These are phyloP conservation scores for Solanum tacnaense DNA, from an alignment of 257 asterid species.

Conservation along the genomic window DNA sequence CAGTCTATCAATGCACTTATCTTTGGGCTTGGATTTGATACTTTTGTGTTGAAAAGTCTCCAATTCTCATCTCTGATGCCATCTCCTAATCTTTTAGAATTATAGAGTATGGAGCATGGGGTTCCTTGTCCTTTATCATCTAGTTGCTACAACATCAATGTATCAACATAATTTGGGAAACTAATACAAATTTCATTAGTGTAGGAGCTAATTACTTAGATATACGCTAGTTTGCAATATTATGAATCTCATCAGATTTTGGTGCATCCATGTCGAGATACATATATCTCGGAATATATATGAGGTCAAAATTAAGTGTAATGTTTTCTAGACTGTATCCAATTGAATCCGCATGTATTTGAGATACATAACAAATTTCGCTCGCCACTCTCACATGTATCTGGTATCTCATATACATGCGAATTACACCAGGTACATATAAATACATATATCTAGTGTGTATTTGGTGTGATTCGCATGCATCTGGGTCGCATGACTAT, in stretches of 20 bases:
- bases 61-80: background rate
- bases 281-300: background rate
- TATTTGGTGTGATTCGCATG: background rate
- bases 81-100: background rate
- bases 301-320: background rate
- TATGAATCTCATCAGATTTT: too few relatives aligned
- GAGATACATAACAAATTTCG: background rate
- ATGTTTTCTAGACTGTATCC: background rate
- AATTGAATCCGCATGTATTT: too few relatives aligned
- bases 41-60: background rate
- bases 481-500: too few relatives aligned
- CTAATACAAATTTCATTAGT: too few relatives aligned
- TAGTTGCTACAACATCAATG: background rate
- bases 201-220: background rate
- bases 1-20: background rate
- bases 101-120: background rate
- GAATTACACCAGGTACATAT: background rate
- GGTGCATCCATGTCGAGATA: background rate
- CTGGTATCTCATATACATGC: rapidly evolving
- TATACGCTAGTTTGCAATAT: too few relatives aligned
- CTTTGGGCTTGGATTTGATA: background rate
- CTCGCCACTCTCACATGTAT: background rate
- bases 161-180: too few relatives aligned
- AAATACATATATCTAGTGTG: too few relatives aligned
- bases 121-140: background rate